phyloP scores from a whole-genome alignment of 805 yeast genomes.

The Saturnispora ahearnii region DNA sequence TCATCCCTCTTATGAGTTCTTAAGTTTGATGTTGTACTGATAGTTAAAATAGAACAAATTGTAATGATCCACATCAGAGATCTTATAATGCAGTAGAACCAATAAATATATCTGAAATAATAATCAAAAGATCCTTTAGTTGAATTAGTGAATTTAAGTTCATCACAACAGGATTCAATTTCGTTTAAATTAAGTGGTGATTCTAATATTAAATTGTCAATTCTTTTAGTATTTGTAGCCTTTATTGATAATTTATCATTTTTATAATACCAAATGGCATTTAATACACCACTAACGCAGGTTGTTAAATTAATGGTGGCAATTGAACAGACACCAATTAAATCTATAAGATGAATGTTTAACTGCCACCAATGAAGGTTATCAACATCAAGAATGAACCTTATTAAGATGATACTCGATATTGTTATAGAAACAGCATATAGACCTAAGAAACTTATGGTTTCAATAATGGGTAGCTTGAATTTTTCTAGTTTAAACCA shows the following conservation, averaged over 20 bases:
- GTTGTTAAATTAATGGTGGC: constrained; percentile 5
- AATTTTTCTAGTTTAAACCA: not conserved
- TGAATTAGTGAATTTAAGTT: not conserved
- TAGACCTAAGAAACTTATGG: not conserved
- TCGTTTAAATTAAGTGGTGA: not conserved
- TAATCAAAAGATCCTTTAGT: not conserved
- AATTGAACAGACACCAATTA: constrained; percentile 2
- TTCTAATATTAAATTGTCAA: not conserved
- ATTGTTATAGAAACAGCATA: not conserved
- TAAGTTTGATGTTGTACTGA: not conserved
- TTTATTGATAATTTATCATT: not conserved
- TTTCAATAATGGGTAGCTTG: not conserved
- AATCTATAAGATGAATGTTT: not conserved
- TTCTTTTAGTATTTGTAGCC: not conserved
- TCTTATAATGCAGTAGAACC: constrained; percentile 6
- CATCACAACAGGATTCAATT: not conserved
- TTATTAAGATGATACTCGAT: not conserved
- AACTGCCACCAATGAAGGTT: not conserved
- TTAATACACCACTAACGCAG: not conserved
- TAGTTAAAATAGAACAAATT: not conserved
- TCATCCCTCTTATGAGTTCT: constrained; percentile 3
- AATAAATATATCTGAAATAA: not conserved
- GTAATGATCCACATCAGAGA: constrained; percentile 5
- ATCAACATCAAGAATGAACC: not conserved
- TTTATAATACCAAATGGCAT: not conserved